Evolutionary conservation across 139 green algal genomes (phyloP).

Genomic region (Ettlia oleoabundans): DNA sequence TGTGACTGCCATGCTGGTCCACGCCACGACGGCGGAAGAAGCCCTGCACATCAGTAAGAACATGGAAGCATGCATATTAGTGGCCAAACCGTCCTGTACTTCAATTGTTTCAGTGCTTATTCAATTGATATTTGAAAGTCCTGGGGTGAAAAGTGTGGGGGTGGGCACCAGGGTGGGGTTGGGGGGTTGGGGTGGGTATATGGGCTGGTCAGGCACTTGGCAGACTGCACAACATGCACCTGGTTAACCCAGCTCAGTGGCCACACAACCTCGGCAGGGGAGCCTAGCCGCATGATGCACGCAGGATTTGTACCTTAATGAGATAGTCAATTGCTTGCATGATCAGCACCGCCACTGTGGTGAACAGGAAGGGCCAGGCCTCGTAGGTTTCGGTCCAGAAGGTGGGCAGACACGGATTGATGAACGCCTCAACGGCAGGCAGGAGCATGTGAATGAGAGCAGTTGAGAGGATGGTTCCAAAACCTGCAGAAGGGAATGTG

Average conservation of each 20-base stretch:
- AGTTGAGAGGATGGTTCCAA: slow-evolving; percentile 14
- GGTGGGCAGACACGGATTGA: slow-evolving; percentile 37
- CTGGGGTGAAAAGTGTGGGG: no score
- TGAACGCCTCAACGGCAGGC: slow-evolving; percentile 8
- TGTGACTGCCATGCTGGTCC: neutral
- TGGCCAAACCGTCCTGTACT: no score
- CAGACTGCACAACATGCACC: no score
- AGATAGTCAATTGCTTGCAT: slow-evolving; percentile 31
- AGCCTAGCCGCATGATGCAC: neutral
- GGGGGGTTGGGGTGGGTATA: no score
- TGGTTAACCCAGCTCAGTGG: no score
- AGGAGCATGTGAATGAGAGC: slow-evolving; percentile 31
- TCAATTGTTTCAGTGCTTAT: no score
- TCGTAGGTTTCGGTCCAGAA: slow-evolving; percentile 31
- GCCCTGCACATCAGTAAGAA: neutral
- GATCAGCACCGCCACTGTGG: slow-evolving; percentile 32
- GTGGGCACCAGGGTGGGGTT: no score
- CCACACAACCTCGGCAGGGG: no score
- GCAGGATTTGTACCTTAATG: neutral
- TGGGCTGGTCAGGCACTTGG: no score
- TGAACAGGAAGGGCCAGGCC: slow-evolving; percentile 48
- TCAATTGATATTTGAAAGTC: no score
- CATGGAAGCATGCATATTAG: no score
- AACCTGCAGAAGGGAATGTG: slow-evolving; percentile 4
- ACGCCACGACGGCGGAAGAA: neutral